Base-by-base conservation (phyloP, 108 stramenopile genomes). In the Nannochloropsis salina region DNA sequence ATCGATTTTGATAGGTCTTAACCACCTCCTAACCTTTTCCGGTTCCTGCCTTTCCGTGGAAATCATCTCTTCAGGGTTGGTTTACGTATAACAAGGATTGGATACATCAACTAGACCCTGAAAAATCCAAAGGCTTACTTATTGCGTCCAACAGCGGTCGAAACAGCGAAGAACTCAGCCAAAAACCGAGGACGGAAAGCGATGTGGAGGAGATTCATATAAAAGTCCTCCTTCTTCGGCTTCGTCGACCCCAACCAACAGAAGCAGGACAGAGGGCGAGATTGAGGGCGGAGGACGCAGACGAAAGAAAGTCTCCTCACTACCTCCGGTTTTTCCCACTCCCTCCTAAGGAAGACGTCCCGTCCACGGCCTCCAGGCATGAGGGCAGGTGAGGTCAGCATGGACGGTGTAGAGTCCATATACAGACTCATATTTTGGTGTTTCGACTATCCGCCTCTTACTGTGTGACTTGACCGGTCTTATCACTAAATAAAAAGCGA, bases 291-390 rank as follows among this genome's bases (percentile, higher is more conserved):
- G 61, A 74, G n/a, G 61, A 74, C n/a, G 61, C 3, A 74, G 61
- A 74, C n/a, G n/a, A 74, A 6, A 74, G 61, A 74, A 15, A n/a
- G 61, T 74, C 61, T 74, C 61, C 61, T n/a, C 61, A 74, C 61
- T 74, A 74, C 61, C 15, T 74, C n/a, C 61, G 61, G 15, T 74
- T n/a, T 74, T n/a, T 74, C 61, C n/a, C 61, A 15, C 61, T n/a
- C 15, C 61, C 61, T 74, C 31, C 31, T 31, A 31, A 31, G 31
- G 31, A 31, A 31, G 31, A 1, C 31, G 31, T 31, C 31, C 31
- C 31, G 31, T 31, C 31, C 31, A 31, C 31, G 31, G 31, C 31
- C 31, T 31, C 31, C 31, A 31, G 31, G 31, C 31, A 31, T 31
- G 31, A 31, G 31, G 31, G 31, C 31, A 31, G 31, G 31, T 31